A percentile compares a stretch with the other conserved stretches of the same genome.
These are phyloP conservation scores for Xylariomycetidae sp. DNA, from an alignment of 2,329 filamentous ascomycete species.

Conservation along the genomic window DNA sequence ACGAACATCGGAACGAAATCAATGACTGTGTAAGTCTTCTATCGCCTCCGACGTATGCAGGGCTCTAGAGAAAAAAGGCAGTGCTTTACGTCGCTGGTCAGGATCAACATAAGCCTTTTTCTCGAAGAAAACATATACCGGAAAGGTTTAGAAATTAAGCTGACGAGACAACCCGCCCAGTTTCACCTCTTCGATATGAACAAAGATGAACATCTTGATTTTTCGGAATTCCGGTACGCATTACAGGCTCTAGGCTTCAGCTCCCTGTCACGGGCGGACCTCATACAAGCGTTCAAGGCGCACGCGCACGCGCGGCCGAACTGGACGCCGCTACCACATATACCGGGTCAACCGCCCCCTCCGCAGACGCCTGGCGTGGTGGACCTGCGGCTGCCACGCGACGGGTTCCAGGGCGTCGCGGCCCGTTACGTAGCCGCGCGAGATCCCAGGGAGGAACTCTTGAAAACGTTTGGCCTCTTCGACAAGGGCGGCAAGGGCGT, in stretches of 20 bases:
- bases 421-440: slow-evolving; percentile 75
- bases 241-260: slow-evolving; percentile 88
- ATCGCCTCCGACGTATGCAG: no score
- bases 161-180: no score
- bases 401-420: slow-evolving; percentile 70
- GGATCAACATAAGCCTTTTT: slow-evolving; percentile 87
- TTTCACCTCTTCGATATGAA: slow-evolving; percentile 96
- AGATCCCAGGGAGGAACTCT: slow-evolving; percentile 86
- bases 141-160: no score
- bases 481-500: slow-evolving; percentile 88
- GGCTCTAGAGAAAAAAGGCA: background rate
- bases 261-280: slow-evolving; percentile 79
- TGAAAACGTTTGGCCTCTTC: slow-evolving; percentile 88
- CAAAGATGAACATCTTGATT: slow-evolving; percentile 90
- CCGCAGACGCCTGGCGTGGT: slow-evolving; percentile 53
- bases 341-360: slow-evolving; percentile 40
- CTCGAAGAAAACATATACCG: no score
- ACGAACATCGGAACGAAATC: slow-evolving; percentile 90
- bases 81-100: slow-evolving; percentile 95
- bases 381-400: slow-evolving; percentile 68
- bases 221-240: slow-evolving; percentile 96
- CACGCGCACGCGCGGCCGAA: slow-evolving; percentile 69
- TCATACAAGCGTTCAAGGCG: slow-evolving; percentile 74
- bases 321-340: slow-evolving; percentile 41
- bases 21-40: slow-evolving; percentile 75